Base-by-base conservation (phyloP, 2,329 filamentous ascomycete species). In the Aureobasidium zeae region DNA sequence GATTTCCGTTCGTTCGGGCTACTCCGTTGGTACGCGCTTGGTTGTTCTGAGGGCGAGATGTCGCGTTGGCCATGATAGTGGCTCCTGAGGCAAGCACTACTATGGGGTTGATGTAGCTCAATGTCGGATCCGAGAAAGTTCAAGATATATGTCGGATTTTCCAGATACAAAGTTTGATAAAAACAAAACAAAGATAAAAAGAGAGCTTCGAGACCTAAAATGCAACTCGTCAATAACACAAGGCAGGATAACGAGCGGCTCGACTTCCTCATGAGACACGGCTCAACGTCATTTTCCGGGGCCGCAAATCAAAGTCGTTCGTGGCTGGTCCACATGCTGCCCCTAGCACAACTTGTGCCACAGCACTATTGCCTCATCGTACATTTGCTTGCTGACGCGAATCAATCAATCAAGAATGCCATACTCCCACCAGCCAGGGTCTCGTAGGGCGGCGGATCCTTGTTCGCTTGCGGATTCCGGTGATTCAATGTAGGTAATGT, bases 341-440 rank as follows among this genome's bases (percentile, higher is more conserved):
- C 37, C 11, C 28, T 11, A 24, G 37, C 37, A 21, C 39, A 8
- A n/a, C n/a, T n/a, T n/a, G 39, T 43, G 30, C 39, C 30, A 43
- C 39, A n/a, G n/a, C n/a, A n/a, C n/a, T n/a, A 43, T 43, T 43
- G 39, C 39, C 39, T 43, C 39, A 43, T 43, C 39, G 39, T 30
- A 43, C 39, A 22, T 43, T n/a, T 22, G 39, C 19, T 30, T 43
- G 25, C 39, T 43, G 29, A 43, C 39, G 39, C 39, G 39, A 33
- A 21, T 15, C 39, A 22, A 43, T 28, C 15, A 22, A 43, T 20
- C 39, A 33, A 30, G 39, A 28, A 43, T 43, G 39, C 16, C 34
- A 30, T 30, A 34, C 16, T 25, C 20, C 39, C 39, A 21, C 6
- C 13, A n/a, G 39, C 15, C 30, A 34, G 39, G 39, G 39, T 26